Percentiles rank a stretch among this genome's conserved stretches.
These are phyloP conservation scores for Ascocoryne sarcoides DNA, from an alignment of 2,329 filamentous ascomycete species.

Conservation along the genomic window DNA sequence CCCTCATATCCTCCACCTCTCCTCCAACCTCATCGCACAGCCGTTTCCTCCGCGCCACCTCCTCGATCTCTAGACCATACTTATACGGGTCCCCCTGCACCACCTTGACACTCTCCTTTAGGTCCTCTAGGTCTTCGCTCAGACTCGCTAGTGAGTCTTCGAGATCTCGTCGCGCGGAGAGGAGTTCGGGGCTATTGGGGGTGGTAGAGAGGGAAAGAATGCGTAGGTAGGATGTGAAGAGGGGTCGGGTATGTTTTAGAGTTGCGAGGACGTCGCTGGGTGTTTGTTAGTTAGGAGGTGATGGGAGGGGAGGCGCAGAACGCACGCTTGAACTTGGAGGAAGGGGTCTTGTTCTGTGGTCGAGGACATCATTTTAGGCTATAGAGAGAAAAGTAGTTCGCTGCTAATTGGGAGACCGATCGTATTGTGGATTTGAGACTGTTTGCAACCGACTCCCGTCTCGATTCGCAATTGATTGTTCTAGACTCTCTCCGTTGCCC, in stretches of 20 bases:
- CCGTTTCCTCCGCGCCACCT: constrained; percentile 70
- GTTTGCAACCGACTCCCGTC: too few relatives aligned
- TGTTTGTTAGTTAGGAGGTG: constrained; percentile 7
- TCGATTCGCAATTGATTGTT: too few relatives aligned
- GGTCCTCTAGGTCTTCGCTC: constrained; percentile 77
- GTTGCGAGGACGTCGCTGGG: constrained; percentile 78
- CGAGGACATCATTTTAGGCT: constrained; percentile 61
- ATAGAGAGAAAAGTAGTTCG: too few relatives aligned
- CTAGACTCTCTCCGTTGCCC: too few relatives aligned
- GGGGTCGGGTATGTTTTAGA: constrained; percentile 69
- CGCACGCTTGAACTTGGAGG: constrained; percentile 63
- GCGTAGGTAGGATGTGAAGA: constrained; percentile 91
- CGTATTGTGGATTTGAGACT: too few relatives aligned
- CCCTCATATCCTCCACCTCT: constrained; percentile 83
- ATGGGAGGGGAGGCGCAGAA: constrained; percentile 5
- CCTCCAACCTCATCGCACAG: constrained; percentile 83
- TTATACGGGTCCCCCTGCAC: constrained; percentile 80
- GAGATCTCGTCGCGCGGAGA: constrained; percentile 65
- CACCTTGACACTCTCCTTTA: constrained; percentile 76
- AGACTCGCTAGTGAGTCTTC: constrained; percentile 56
- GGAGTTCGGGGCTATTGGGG: constrained; percentile 68
- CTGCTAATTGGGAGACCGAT: too few relatives aligned
- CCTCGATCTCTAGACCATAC: constrained; percentile 76
- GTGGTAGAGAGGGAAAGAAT: constrained; percentile 78
- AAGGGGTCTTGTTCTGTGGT: constrained; percentile 61